Percentiles rank a stretch among this genome's conserved stretches.
Evolutionary conservation across 2,329 filamentous ascomycete species (phyloP).

Genomic region (Penicillium corylophilum): DNA sequence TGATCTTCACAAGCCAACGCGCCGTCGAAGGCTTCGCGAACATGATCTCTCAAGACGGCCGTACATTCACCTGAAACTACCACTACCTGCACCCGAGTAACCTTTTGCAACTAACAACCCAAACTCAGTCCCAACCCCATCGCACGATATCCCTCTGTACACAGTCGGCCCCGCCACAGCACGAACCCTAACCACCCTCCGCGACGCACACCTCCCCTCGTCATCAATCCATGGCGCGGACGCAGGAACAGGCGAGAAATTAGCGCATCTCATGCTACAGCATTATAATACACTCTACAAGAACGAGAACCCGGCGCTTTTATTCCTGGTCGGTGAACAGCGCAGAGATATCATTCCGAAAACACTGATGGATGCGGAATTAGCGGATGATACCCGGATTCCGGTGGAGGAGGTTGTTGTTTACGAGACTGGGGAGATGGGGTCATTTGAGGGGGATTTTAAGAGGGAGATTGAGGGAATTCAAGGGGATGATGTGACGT

Average conservation of each 20-base stretch:
- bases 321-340: conserved; percentile 90
- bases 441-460: conserved; percentile 72
- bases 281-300: conserved; percentile 61
- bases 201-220: conserved; percentile 43
- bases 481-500: conserved; percentile 20
- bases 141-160: conserved; percentile 36
- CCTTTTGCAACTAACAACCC: too few relatives aligned
- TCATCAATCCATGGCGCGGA: conserved; percentile 72
- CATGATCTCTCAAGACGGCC: conserved; percentile 33
- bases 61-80: conserved; percentile 19
- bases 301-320: conserved; percentile 53
- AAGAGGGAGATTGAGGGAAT: conserved; percentile 44
- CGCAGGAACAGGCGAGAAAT: conserved; percentile 77
- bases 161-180: conserved; percentile 54
- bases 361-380: conserved; percentile 62
- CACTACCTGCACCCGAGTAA: too few relatives aligned
- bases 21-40: conserved; percentile 48
- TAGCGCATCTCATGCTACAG: conserved; percentile 74
- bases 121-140: conserved; percentile 1
- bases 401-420: conserved; percentile 75
- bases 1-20: conserved; percentile 52
- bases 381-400: conserved; percentile 56
- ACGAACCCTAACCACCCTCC: conserved; percentile 63
- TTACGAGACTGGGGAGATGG: conserved; percentile 83
- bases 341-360: conserved; percentile 86